phyloP scores from a whole-genome alignment of 805 yeast genomes.

The Jamesozyma spencerorum region DNA sequence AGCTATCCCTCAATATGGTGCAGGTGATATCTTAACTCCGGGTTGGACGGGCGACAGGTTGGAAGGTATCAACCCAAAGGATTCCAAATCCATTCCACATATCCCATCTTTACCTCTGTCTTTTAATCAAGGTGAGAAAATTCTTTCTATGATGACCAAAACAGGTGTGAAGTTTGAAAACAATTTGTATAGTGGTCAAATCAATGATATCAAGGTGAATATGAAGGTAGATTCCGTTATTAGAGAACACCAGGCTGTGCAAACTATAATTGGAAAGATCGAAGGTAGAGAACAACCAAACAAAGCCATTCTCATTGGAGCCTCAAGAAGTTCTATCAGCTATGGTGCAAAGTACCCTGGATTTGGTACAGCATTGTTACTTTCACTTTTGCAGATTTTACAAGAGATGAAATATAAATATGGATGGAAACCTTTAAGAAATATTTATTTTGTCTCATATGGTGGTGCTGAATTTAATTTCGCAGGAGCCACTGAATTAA shows the following conservation, averaged over 20 bases:
- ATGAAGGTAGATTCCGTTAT: constrained; percentile 36
- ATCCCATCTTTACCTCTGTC: constrained; percentile 75
- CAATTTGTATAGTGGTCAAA: constrained; percentile 16
- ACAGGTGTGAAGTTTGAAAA: constrained; percentile 23
- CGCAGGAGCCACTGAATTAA: constrained; percentile 80
- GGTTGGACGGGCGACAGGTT: constrained; percentile 50
- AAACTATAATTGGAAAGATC: constrained; percentile 74
- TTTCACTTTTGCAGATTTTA: constrained; percentile 63
- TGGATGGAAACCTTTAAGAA: constrained; percentile 77
- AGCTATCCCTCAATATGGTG: constrained; percentile 46
- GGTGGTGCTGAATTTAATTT: constrained; percentile 72
- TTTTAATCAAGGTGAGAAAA: constrained; percentile 51
- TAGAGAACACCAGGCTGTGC: constrained; percentile 51
- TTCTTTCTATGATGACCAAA: constrained; percentile 25
- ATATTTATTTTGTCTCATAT: constrained; percentile 74
- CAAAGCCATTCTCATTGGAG: constrained; percentile 68
- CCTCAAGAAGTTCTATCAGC: constrained; percentile 69
- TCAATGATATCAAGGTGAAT: constrained; percentile 13
- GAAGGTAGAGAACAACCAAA: constrained; percentile 73
- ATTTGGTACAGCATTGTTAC: constrained; percentile 63
- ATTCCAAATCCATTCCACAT: constrained; percentile 49
- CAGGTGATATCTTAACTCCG: constrained; percentile 77
- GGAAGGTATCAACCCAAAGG: constrained; percentile 35
- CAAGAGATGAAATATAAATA: constrained; percentile 52
- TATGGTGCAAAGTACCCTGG: constrained; percentile 65